Percentiles rank a stretch among this genome's conserved stretches.
Conservation (phyloP, 768 basidiomycete species). For the Cyclocybe cylindracea region DNA sequence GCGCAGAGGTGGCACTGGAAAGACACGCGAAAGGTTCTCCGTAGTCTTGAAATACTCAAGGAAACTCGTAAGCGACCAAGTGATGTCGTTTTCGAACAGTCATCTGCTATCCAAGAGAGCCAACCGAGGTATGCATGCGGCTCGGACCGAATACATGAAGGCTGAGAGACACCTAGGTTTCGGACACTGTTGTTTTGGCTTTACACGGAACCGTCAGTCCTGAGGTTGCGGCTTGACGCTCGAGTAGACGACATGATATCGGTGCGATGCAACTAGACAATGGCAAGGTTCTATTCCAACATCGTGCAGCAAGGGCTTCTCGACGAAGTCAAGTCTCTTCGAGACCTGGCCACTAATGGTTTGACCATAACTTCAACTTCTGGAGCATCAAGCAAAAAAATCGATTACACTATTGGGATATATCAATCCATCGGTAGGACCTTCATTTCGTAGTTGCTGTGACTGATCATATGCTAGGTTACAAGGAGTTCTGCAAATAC, state of each 20-base stretch:
- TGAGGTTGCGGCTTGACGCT: constrained; percentile 70
- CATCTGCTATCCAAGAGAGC: constrained; percentile 30
- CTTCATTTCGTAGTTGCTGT: neutral
- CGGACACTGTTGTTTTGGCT: constrained; percentile 90
- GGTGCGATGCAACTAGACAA: constrained; percentile 38
- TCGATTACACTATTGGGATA: constrained; percentile 82
- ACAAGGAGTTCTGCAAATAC: constrained; percentile 84
- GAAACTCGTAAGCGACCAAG: constrained; percentile 66
- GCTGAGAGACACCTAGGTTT: constrained; percentile 46
- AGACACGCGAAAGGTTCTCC: constrained; percentile 87
- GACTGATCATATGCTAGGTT: constrained; percentile 53
- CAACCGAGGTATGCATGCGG: constrained; percentile 50
- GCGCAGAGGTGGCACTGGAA: constrained; percentile 94
- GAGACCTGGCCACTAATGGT: constrained; percentile 26
- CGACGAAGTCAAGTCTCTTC: constrained; percentile 69
- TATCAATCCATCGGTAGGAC: constrained; percentile 88
- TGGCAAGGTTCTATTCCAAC: neutral
- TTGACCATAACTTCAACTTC: neutral
- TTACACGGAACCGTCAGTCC: constrained; percentile 63
- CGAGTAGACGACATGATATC: constrained; percentile 91
- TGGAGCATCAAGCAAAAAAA: constrained; percentile 2
- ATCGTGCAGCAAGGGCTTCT: constrained; percentile 69
- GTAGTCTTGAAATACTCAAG: constrained; percentile 77
- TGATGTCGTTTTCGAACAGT: constrained; percentile 68
- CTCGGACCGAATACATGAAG: neutral